Evolutionary conservation across 306 rosid genomes (phyloP).

Genomic region (Bauhinia variegata): DNA sequence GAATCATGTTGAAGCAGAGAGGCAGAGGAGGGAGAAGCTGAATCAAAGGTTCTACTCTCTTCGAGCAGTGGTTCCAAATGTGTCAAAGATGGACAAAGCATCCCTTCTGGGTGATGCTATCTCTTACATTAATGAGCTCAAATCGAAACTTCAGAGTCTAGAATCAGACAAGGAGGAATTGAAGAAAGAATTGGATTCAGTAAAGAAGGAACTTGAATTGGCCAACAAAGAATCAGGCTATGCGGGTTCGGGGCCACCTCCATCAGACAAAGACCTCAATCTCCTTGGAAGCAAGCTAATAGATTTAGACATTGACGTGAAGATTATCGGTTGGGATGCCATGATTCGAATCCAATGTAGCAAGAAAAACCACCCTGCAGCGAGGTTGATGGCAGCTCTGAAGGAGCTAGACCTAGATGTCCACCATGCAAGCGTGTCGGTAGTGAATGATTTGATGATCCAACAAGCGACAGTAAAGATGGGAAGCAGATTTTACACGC

Average conservation of each 20-base stretch:
- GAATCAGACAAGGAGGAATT: slow-evolving; percentile 72
- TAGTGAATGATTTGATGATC: slow-evolving; percentile 89
- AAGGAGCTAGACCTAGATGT: slow-evolving; percentile 91
- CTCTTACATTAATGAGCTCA: slow-evolving; percentile 80
- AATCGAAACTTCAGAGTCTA: slow-evolving; percentile 57
- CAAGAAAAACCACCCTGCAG: slow-evolving; percentile 91
- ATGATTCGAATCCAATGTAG: slow-evolving; percentile 86
- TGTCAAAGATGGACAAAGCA: slow-evolving; percentile 97
- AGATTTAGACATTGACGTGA: slow-evolving; percentile 82
- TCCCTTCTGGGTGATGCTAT: slow-evolving; percentile 90
- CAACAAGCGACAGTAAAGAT: slow-evolving; percentile 94
- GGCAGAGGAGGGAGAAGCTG: slow-evolving; percentile 90
- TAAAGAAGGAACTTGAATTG: slow-evolving; percentile 60
- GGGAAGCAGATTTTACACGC: slow-evolving; percentile 84
- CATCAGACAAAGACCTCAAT: slow-evolving; percentile 43
- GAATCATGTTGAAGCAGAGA: slow-evolving; percentile 93
- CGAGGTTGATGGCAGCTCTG: slow-evolving; percentile 81
- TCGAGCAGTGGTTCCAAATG: slow-evolving; percentile 92
- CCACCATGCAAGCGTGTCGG: slow-evolving; percentile 89
- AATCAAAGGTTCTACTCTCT: slow-evolving; percentile 93
- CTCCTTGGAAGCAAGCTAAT: slow-evolving; percentile 29
- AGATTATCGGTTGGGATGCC: slow-evolving; percentile 93
- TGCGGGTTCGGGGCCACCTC: slow-evolving; percentile 21
- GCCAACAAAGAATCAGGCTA: slow-evolving; percentile 17
- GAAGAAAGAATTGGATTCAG: slow-evolving; percentile 61